Evolutionary conservation across 305 asterid species (phyloP), one percentile per base, ranked within the genome.

Genomic region (Fraxinus albicans): DNA sequence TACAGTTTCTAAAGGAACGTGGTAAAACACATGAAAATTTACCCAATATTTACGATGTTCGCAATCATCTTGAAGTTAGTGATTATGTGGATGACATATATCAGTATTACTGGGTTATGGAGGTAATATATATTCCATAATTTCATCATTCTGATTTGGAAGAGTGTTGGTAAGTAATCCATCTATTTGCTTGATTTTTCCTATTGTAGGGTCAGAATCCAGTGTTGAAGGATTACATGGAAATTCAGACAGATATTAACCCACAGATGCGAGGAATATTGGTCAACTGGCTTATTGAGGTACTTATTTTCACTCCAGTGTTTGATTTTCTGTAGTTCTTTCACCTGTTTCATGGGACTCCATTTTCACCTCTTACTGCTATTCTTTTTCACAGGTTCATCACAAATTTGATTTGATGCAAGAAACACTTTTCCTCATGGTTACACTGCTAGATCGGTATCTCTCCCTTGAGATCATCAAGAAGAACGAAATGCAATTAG

Each of bases 251-350:
- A 77, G 91, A 93, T 31, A 91, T 94, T 74, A 88, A 95, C 79
- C 97, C 98, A 84, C 93, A 91, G 86, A 96, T 91, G 95, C 97
- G 99, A 86, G 97, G 96, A 53, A 87, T 92, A 88, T 84, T 95
- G 88, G 90, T 95, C 91, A 95, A 94, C 87, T 95, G 99, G 99
- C 97, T 95, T 79, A 90, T 94, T 76, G 98, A 95, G 92, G 99
- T 95, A 73, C 70, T 83, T 73, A 8, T 74, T 79, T 80, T 84
- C 69, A 17, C 83, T 67, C 83, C 72, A 25, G 38, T 82, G 35
- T 70, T 60, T 82, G 40, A 69, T 78, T 72, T 33, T 27, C 27
- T 10, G 8, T 21, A 50, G 17, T 38, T 69, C 31, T 23, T 79
- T 77, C 74, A 1, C 81, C 84, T 40, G 84, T 75, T 85, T 88